phyloP scores from a whole-genome alignment of 2,329 filamentous ascomycete genomes.

The Fonsecaea multimorphosa region DNA sequence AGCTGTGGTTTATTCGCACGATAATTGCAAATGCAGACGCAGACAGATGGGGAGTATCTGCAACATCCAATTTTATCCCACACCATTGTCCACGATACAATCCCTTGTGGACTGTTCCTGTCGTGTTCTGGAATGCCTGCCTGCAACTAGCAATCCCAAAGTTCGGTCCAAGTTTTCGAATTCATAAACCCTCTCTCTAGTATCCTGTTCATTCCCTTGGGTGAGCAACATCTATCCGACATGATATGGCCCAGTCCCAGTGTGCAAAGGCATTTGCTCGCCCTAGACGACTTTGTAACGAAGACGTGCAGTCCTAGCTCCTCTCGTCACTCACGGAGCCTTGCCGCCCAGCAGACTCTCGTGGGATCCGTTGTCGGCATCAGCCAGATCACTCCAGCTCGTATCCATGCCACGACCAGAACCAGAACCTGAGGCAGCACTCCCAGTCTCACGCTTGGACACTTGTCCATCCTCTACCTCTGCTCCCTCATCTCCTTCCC shows the following conservation, averaged over 20 bases:
- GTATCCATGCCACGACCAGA: neutral
- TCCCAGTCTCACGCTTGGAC: neutral
- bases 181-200: neutral
- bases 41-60: neutral
- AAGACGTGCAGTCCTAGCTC: neutral
- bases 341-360: conserved; percentile 7
- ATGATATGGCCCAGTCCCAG: neutral
- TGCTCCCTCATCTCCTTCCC: neutral
- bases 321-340: neutral
- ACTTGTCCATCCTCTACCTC: neutral
- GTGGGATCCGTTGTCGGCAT: neutral
- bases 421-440: neutral
- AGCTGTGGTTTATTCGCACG: neutral
- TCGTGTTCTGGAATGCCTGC: neutral
- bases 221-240: neutral
- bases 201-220: neutral
- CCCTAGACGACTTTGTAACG: too few relatives aligned
- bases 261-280: neutral
- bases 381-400: conserved; percentile 12
- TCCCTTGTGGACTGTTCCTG: neutral
- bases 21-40: neutral
- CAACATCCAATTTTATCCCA: neutral
- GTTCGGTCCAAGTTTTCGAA: neutral
- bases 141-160: neutral
- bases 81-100: neutral